Evolutionary conservation across 2,329 filamentous ascomycete species (phyloP).

Genomic region (Sporothrix pseudoabietina): DNA sequence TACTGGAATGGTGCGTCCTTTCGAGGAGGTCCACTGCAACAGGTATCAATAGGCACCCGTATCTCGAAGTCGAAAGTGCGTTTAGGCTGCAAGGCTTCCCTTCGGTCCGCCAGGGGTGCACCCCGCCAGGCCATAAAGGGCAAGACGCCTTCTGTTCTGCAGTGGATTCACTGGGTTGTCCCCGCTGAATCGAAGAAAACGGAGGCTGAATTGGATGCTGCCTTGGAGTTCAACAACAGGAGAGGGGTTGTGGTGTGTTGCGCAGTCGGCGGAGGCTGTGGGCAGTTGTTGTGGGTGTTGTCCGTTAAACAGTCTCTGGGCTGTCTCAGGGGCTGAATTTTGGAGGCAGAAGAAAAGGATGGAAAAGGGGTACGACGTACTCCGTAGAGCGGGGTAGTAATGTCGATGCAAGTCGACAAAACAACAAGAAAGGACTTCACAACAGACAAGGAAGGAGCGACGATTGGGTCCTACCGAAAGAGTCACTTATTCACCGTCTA

Average conservation of each 20-base stretch:
- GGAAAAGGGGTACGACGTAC: neutral
- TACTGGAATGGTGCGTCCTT: neutral
- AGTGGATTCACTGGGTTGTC: neutral
- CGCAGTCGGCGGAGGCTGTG: neutral
- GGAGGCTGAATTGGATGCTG: neutral
- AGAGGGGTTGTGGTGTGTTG: neutral
- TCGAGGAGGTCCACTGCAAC: neutral
- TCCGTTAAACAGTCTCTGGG: neutral
- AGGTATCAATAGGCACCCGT: conserved; percentile 18
- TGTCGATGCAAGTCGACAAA: neutral
- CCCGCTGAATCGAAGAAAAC: neutral
- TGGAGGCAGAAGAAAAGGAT: neutral
- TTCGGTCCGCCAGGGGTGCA: neutral
- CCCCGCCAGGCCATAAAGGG: neutral
- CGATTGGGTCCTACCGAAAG: neutral
- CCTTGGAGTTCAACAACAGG: conserved; percentile 16
- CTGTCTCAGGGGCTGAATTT: conserved; percentile 3
- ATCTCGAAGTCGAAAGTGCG: neutral
- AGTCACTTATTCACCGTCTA: neutral
- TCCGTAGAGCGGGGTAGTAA: neutral
- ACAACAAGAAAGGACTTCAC: neutral
- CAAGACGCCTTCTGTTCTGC: neutral
- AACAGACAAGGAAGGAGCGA: neutral
- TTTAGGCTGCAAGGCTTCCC: conserved; percentile 14
- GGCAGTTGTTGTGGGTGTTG: neutral